Evolutionary conservation across 2,329 filamentous ascomycete genomes (phyloP).

Genomic region (Fusarium fujikuroi): DNA sequence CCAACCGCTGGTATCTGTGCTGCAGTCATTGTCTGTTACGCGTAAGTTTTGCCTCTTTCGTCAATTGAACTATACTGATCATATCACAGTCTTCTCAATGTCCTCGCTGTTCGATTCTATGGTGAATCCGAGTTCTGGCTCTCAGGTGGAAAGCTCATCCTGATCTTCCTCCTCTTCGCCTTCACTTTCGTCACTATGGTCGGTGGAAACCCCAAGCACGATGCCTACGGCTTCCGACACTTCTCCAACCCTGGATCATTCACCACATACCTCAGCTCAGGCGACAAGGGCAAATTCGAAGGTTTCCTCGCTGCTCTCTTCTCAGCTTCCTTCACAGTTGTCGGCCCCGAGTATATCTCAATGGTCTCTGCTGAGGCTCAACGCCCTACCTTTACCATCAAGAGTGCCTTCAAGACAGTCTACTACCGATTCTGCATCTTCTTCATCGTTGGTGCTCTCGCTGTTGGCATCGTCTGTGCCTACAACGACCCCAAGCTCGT

Average conservation of each 20-base stretch:
- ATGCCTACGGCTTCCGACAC: slow-evolving; percentile 72
- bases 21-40: slow-evolving; percentile 56
- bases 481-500: slow-evolving; percentile 68
- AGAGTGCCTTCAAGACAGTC: slow-evolving; percentile 61
- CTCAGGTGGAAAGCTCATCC: slow-evolving; percentile 55
- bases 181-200: slow-evolving; percentile 70
- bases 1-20: slow-evolving; percentile 58
- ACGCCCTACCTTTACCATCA: slow-evolving; percentile 68
- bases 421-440: slow-evolving; percentile 58
- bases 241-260: slow-evolving; percentile 69
- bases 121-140: slow-evolving; percentile 60
- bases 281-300: slow-evolving; percentile 70
- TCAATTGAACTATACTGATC: neutral
- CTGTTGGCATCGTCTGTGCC: slow-evolving; percentile 65
- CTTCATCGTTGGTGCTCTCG: slow-evolving; percentile 56
- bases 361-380: slow-evolving; percentile 73
- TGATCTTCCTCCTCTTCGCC: slow-evolving; percentile 59
- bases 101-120: slow-evolving; percentile 55
- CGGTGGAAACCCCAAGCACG: slow-evolving; percentile 66
- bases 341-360: slow-evolving; percentile 70
- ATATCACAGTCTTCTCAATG: slow-evolving; percentile 48
- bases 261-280: slow-evolving; percentile 66
- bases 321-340: slow-evolving; percentile 67
- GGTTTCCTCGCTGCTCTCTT: slow-evolving; percentile 74
- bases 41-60: slow-evolving; percentile 8